phyloP scores from a whole-genome alignment of 1,284 basidiomycete species.

The Cryptococcus sp. region DNA sequence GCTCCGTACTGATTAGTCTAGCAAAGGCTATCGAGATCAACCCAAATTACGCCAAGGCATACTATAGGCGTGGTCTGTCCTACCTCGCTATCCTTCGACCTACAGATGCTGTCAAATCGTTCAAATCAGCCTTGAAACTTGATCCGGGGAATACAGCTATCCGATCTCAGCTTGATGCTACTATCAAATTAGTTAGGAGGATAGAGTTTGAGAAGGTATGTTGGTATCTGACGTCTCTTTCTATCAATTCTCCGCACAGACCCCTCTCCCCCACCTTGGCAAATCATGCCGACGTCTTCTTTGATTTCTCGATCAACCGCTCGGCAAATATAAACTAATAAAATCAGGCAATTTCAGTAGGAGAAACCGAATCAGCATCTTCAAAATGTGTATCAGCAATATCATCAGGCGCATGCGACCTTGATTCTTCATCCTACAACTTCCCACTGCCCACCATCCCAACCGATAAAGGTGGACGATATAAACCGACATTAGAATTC shows the following conservation, averaged over 20 bases:
- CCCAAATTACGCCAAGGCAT: conserved; percentile 75
- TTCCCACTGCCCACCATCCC: conserved; percentile 57
- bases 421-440: conserved; percentile 55
- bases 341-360: conserved; percentile 85
- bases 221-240: conserved; percentile 17
- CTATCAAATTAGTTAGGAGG: conserved; percentile 72
- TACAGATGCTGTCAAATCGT: conserved; percentile 75
- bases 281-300: too few relatives aligned
- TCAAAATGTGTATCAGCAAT: conserved; percentile 73
- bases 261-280: neutral
- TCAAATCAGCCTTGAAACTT: conserved; percentile 77
- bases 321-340: too few relatives aligned
- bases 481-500: conserved; percentile 70
- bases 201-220: conserved; percentile 90
- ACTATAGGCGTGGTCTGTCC: conserved; percentile 77
- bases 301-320: too few relatives aligned
- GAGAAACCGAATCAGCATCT: conserved; percentile 74
- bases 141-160: conserved; percentile 85
- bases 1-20: conserved; percentile 33
- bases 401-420: conserved; percentile 58
- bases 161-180: conserved; percentile 74
- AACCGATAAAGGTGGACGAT: conserved; percentile 55
- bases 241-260: neutral
- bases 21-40: conserved; percentile 85
- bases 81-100: conserved; percentile 85